A percentile compares a stretch with the other conserved stretches of the same genome.
Evolutionary conservation across 2,329 filamentous ascomycete genomes (phyloP).

Genomic region (Venturia pyrina): DNA sequence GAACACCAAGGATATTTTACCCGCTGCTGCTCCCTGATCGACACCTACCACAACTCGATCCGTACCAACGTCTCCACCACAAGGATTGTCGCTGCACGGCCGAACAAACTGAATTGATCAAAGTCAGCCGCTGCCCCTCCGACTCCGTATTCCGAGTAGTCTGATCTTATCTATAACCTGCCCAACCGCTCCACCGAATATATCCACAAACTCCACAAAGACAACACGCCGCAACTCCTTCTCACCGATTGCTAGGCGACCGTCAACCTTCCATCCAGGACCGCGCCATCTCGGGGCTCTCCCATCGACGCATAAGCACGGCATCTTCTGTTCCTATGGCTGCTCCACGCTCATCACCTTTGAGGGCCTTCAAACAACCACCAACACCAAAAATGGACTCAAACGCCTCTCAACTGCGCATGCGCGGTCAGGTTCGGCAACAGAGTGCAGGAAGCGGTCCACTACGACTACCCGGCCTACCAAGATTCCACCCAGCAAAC

Average conservation of each 20-base stretch:
- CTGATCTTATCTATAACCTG: background rate
- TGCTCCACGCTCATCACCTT: background rate
- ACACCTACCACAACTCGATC: background rate
- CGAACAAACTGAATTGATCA: background rate
- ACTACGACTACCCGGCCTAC: slow-evolving; percentile 33
- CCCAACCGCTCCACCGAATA: background rate
- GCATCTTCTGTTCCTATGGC: background rate
- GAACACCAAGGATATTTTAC: background rate
- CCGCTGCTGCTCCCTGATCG: background rate
- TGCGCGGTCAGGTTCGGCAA: slow-evolving; percentile 5
- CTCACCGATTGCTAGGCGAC: background rate
- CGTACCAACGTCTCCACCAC: background rate
- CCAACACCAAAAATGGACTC: slow-evolving; percentile 4
- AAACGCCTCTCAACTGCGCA: background rate
- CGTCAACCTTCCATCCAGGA: background rate
- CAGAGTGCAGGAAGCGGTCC: background rate
- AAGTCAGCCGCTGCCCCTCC: background rate
- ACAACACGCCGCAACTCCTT: background rate
- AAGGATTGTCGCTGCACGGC: background rate
- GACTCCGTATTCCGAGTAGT: background rate
- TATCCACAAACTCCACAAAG: background rate
- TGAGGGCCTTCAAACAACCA: slow-evolving; percentile 8
- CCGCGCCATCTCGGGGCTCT: slow-evolving; percentile 3
- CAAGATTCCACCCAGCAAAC: slow-evolving; percentile 44
- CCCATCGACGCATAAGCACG: too few relatives aligned